These are phyloP conservation scores for Calocera cornea DNA, from an alignment of 768 basidiomycete species.

Conservation along the genomic window DNA sequence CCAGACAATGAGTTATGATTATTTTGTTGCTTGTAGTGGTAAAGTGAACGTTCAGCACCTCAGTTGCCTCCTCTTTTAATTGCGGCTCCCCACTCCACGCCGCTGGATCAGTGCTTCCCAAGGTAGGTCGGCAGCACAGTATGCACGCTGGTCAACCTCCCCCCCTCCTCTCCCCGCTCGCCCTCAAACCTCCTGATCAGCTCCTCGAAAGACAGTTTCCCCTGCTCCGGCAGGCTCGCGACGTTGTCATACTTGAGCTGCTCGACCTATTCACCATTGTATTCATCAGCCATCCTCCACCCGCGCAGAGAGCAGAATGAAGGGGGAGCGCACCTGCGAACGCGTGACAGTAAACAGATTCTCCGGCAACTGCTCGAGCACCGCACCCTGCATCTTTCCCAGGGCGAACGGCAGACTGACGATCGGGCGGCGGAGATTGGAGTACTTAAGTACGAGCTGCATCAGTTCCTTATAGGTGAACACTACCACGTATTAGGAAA, in stretches of 20 bases:
- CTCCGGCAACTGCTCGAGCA: constrained; percentile 49
- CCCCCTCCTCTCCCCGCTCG: constrained; percentile 25
- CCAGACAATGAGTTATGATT: too few relatives aligned
- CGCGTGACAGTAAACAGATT: constrained; percentile 57
- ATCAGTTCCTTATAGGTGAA: constrained; percentile 57
- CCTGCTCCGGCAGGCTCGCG: constrained; percentile 23
- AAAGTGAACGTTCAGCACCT: too few relatives aligned
- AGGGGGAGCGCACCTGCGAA: constrained; percentile 57
- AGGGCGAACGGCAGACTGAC: constrained; percentile 49
- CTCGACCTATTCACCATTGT: constrained; percentile 34
- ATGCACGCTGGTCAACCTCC: constrained; percentile 36
- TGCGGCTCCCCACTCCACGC: too few relatives aligned
- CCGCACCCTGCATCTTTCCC: constrained; percentile 48
- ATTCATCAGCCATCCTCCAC: background rate
- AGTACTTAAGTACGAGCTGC: constrained; percentile 44
- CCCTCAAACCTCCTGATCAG: constrained; percentile 22
- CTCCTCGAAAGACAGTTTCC: constrained; percentile 20
- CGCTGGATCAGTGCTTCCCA: too few relatives aligned
- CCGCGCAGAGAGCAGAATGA: background rate
- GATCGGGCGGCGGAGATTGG: constrained; percentile 40
- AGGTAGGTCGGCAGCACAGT: constrained; percentile 44
- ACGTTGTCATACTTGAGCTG: constrained; percentile 52
- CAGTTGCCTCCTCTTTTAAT: too few relatives aligned
- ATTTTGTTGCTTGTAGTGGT: too few relatives aligned
- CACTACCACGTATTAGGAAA: constrained; percentile 28